Base-by-base conservation (phyloP, 2,329 filamentous ascomycete genomes). In the Fusarium burgessii region DNA sequence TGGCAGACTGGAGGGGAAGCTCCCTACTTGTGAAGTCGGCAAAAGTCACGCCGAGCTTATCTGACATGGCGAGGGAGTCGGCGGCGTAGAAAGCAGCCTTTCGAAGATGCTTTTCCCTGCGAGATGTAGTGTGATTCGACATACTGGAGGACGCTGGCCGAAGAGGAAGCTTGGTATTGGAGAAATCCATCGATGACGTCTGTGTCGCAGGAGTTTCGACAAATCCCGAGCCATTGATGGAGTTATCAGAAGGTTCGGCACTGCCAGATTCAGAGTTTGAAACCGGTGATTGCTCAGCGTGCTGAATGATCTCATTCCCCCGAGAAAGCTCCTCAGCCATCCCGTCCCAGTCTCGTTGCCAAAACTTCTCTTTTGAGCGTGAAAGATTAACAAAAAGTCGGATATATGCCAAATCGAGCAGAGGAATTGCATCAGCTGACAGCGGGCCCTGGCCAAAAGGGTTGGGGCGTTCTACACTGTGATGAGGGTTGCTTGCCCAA, bases 61-160 rank as follows among this genome's bases (percentile, higher is more conserved):
- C 93, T 4, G 94, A 92, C 89, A 96, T 96, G 32, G 91, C 90
- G 12, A 99, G 88, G 1, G 95, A 97, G 79, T 98, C 94, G 2
- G 94, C 94, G 2, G 96, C 96, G 77, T 97, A 97, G 78, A 94
- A 97, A 0, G 95, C 96, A n/a, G 96, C 96, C 79, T 95, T 97
- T 45, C 95, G 91, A 23, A 98, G 86, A 76, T 97, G 93, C 71
- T 91, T 92, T 81, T 99, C 95, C 5, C 94, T 91, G 62, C 92
- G 91, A 1, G 92, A 90, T 14, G 87, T 89, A 14, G 86, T 82
- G 46, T 82, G 82, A 42, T 75, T 82, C 6, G 81, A 79, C 29
- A 68, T 49, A 45, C 58, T 47, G 32, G 52, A 63, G 78, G 79
- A 20, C 74, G 58, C 29, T 73, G 69, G 18, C 76, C 52, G 25